Evolutionary conservation across 257 asterid species (phyloP).

Genomic region (Agastache rugosa): DNA sequence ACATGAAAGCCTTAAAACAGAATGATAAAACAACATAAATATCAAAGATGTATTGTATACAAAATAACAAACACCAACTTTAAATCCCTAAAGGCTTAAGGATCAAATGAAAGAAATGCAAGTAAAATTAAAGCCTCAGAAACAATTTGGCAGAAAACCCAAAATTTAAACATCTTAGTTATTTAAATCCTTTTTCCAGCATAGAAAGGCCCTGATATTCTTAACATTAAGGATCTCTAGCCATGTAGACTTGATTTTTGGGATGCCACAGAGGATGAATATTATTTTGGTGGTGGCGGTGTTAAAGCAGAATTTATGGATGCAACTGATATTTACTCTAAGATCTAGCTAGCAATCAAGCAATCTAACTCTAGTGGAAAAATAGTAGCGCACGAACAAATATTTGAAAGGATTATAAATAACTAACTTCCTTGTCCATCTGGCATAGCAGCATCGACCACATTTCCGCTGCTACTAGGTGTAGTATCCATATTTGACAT

Average conservation of each 20-base stretch:
- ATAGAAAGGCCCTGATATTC: no score
- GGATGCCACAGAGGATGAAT: background rate
- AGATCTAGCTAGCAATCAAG: background rate
- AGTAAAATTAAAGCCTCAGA: no score
- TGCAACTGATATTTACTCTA: no score
- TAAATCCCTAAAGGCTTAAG: no score
- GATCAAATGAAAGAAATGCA: no score
- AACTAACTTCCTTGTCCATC: slow-evolving; percentile 97
- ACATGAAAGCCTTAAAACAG: slow-evolving; percentile 26
- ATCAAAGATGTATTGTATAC: background rate
- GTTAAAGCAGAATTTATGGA: slow-evolving; percentile 12
- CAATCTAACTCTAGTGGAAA: slow-evolving; percentile 3
- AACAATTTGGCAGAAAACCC: no score
- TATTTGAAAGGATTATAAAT: slow-evolving; percentile 21
- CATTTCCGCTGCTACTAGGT: slow-evolving; percentile 58
- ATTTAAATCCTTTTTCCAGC: no score
- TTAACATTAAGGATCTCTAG: no score
- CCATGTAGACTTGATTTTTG: no score
- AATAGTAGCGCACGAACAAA: slow-evolving; percentile 4
- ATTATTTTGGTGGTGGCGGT: background rate
- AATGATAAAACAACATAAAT: background rate
- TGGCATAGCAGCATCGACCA: slow-evolving; percentile 63
- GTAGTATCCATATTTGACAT: slow-evolving; percentile 59
- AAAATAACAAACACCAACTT: background rate
- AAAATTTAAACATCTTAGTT: no score